Evolutionary conservation across 257 asterid genomes (phyloP), one percentile per base, ranked within the genome.

Genomic region (Gentiana straminea): DNA sequence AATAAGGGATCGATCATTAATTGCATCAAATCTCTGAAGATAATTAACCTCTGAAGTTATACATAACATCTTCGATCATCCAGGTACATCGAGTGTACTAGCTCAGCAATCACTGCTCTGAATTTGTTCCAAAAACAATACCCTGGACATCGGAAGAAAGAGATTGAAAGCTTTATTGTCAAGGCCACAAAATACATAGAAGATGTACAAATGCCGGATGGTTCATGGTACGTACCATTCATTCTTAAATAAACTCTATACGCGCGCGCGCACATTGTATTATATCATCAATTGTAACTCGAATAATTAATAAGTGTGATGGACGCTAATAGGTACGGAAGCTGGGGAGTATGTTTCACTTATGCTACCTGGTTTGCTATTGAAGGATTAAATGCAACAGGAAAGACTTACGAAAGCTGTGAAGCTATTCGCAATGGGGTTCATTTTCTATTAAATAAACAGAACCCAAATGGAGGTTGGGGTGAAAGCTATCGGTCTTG

Each of bases 401-500:
- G 96, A 4, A 81, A 64, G 63, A 75, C 70, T 13, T 82, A 77
- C 61, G 39, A 59, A 32, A 79, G 76, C 32, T 77, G 86, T 44
- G 60, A 61, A 35, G 66, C 85, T 11, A 66, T 88, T 11, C 68
- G 80, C n/a, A 84, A 65, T 72, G 84, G 73, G 4, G 90, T 83
- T 36, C 59, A 67, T 34, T 88, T 88, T 62, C 71, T 88, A 47
- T 61, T 88, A 1, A 70, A 64, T 54, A 58, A 85, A 58, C 96
- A 88, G 49, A 79, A 71, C 13, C 75, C 59, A 3, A 77, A 84
- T 65, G 96, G 96, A 45, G 95, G 95, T 10, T 84, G 96, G 96
- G 88, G 96, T 7, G 95, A 88, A 66, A 88, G 96, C 78, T 88
- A 75, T 64, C 81, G 75, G 33, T 88, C 94, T 12, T 80, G 94